Evolutionary conservation across 2,329 filamentous ascomycete species (phyloP).

Genomic region (Ophiostoma pallidulum): DNA sequence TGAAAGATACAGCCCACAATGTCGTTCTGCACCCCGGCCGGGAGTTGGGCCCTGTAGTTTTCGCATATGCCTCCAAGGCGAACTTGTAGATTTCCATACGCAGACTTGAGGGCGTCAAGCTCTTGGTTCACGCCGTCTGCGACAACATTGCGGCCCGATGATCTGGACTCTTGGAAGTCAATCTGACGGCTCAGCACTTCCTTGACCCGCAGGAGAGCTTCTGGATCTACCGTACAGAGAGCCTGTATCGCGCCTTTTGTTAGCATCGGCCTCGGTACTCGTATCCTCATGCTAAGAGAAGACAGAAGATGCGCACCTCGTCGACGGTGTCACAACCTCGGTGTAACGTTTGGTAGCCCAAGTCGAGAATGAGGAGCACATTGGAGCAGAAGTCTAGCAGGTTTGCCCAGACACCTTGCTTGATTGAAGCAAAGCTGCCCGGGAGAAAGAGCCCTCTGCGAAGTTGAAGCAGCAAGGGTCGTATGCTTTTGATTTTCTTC

Average conservation of each 20-base stretch:
- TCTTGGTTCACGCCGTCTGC: constrained; percentile 59
- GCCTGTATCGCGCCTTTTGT: not conserved
- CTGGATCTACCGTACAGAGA: not conserved
- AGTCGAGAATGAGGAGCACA: constrained; percentile 53
- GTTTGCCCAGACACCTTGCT: constrained; percentile 63
- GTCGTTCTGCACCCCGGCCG: constrained; percentile 44
- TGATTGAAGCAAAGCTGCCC: constrained; percentile 41
- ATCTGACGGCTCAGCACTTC: constrained; percentile 44
- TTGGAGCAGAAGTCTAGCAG: constrained; percentile 62
- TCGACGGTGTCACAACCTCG: constrained; percentile 26
- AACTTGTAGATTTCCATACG: constrained; percentile 66
- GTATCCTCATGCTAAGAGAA: not conserved
- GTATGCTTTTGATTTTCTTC: constrained; percentile 67
- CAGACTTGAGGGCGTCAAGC: constrained; percentile 68
- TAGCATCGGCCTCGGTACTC: not conserved
- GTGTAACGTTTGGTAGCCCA: constrained; percentile 31
- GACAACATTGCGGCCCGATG: constrained; percentile 64
- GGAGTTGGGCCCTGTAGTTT: constrained; percentile 53
- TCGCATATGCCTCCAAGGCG: constrained; percentile 60
- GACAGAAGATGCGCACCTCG: not conserved
- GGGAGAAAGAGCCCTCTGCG: constrained; percentile 63
- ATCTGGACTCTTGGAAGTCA: constrained; percentile 69
- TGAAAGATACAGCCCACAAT: constrained; percentile 76
- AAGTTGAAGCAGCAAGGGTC: constrained; percentile 56
- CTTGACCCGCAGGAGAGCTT: not conserved